phyloP scores from a whole-genome alignment of 768 basidiomycete genomes.

The Lactarius pseudohatsudake region DNA sequence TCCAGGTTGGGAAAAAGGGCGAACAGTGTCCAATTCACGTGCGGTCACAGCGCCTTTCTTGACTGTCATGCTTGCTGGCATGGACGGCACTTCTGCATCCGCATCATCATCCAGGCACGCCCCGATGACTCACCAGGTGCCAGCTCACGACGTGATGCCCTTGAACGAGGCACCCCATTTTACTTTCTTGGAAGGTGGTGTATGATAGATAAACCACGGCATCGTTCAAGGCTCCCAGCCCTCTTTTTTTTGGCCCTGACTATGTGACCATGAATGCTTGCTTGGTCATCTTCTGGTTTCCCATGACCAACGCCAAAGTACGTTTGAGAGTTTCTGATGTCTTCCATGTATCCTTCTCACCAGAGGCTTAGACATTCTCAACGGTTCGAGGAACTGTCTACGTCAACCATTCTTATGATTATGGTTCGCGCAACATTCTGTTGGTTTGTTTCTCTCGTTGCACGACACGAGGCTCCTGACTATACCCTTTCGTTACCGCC shows the following conservation, averaged over 20 bases:
- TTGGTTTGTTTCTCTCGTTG: not conserved
- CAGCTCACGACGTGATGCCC: not conserved
- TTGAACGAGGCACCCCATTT: not conserved
- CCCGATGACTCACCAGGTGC: not conserved
- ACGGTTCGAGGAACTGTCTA: not conserved
- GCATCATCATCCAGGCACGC: not conserved
- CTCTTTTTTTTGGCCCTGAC: slow-evolving; percentile 2
- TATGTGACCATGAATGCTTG: not conserved
- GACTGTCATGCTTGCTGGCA: not conserved
- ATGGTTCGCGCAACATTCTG: not conserved
- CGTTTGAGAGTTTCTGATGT: not conserved
- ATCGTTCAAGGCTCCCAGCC: no score
- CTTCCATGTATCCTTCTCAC: slow-evolving; percentile 12
- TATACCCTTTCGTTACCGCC: not conserved
- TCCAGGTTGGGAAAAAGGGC: not conserved
- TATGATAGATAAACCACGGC: not conserved
- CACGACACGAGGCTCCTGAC: not conserved
- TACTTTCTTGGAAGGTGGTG: not conserved
- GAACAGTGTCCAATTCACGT: not conserved
- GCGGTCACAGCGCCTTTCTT: slow-evolving; percentile 8
- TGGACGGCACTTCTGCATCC: not conserved
- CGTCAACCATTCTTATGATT: not conserved
- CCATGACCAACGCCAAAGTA: not conserved
- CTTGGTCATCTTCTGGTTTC: not conserved
- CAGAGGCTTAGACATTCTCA: not conserved